Evolutionary conservation across 2,329 filamentous ascomycete species (phyloP).

Genomic region (Pseudocercospora eumusae): DNA sequence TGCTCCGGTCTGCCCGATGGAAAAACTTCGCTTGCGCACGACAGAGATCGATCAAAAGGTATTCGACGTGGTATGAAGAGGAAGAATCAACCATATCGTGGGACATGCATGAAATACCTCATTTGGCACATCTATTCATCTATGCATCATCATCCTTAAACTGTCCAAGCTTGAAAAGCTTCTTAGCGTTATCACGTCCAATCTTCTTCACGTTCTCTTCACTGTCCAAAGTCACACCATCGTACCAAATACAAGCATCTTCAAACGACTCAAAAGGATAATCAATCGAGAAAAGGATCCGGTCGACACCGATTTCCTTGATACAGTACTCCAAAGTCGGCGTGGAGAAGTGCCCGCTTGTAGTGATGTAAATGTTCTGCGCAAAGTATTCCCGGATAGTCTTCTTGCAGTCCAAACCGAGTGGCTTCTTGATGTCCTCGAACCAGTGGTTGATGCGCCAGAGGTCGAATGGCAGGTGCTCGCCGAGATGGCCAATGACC

Average conservation of each 20-base stretch:
- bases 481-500: slow-evolving; percentile 53
- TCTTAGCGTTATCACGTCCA: slow-evolving; percentile 37
- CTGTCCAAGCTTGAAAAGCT: slow-evolving; percentile 33
- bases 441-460: slow-evolving; percentile 55
- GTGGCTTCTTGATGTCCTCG: slow-evolving; percentile 57
- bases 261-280: slow-evolving; percentile 37
- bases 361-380: slow-evolving; percentile 60
- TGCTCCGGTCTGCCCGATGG: too few relatives aligned
- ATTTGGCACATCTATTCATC: neutral
- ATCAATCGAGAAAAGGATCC: slow-evolving; percentile 38
- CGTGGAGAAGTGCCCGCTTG: slow-evolving; percentile 59
- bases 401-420: slow-evolving; percentile 53
- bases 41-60: too few relatives aligned
- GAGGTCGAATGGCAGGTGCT: slow-evolving; percentile 55
- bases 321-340: slow-evolving; percentile 54
- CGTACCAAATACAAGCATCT: slow-evolving; percentile 37
- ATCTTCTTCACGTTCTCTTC: slow-evolving; percentile 30
- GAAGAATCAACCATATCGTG: too few relatives aligned
- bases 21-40: too few relatives aligned
- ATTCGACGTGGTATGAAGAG: too few relatives aligned
- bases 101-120: neutral
- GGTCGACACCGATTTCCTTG: slow-evolving; percentile 47
- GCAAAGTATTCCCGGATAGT: slow-evolving; percentile 56
- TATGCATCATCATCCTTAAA: slow-evolving; percentile 29
- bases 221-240: slow-evolving; percentile 29